A percentile compares a stretch with the other conserved stretches of the same genome.
These are phyloP conservation scores for Limonium bicolor DNA, from an alignment of 148 eudicot genomes.

Conservation along the genomic window DNA sequence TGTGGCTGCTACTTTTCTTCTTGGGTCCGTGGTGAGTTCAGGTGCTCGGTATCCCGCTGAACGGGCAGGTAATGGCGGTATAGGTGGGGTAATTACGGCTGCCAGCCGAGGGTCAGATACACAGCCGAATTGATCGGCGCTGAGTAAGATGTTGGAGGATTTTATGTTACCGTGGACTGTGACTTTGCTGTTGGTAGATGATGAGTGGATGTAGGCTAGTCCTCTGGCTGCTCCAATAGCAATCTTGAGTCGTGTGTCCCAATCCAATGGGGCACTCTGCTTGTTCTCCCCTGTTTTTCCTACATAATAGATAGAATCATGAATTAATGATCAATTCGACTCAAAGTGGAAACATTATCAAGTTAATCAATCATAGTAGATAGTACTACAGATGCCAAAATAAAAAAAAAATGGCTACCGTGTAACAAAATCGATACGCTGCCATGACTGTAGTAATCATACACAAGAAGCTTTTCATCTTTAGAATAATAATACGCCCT, in stretches of 20 bases:
- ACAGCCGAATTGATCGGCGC: constrained; percentile 18
- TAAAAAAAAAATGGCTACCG: constrained; percentile 9
- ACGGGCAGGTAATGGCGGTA: constrained; percentile 1
- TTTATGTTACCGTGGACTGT: constrained; percentile 34
- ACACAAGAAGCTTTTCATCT: constrained; percentile 50
- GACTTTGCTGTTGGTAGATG: constrained; percentile 9
- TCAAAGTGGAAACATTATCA: too few species aligned
- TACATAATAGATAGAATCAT: constrained; percentile 7
- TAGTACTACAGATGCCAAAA: constrained; percentile 3
- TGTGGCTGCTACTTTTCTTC: constrained; percentile 14
- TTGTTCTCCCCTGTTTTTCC: constrained; percentile 17
- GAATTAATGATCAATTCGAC: too few species aligned
- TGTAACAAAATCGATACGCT: constrained; percentile 26
- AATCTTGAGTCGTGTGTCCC: constrained; percentile 21
- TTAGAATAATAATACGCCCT: constrained; percentile 44
- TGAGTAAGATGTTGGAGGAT: constrained; percentile 34
- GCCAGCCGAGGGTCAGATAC: constrained; percentile 23
- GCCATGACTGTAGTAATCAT: constrained; percentile 21
- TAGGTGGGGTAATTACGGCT: constrained; percentile 10
- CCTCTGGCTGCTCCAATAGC: constrained; percentile 33
- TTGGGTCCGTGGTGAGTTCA: constrained; percentile 21
- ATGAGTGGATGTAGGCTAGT: constrained; percentile 20
- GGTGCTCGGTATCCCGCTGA: constrained; percentile 30
- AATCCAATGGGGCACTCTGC: constrained; percentile 15
- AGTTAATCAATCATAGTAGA: too few species aligned